Evolutionary conservation across 805 yeast genomes (phyloP).

Genomic region (Vanderwaltozyma polyspora): DNA sequence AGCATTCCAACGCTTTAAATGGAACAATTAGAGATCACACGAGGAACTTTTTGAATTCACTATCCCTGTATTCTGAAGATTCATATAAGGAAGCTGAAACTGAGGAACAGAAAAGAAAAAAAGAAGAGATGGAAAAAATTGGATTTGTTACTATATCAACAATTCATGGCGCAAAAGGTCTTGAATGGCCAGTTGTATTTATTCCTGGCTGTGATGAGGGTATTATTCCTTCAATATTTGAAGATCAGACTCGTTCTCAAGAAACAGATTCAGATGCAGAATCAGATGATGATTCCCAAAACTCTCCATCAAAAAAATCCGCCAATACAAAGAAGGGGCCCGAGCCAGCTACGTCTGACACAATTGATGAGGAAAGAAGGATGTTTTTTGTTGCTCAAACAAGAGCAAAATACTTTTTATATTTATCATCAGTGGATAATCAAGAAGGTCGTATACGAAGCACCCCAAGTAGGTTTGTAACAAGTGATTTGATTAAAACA

Average conservation of each 20-base stretch:
- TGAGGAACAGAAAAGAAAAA: slow-evolving; percentile 7
- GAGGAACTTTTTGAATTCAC: slow-evolving; percentile 28
- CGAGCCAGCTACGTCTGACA: slow-evolving; percentile 8
- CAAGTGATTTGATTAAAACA: slow-evolving; percentile 17
- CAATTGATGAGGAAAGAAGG: slow-evolving; percentile 66
- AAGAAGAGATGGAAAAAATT: slow-evolving; percentile 12
- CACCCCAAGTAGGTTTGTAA: slow-evolving; percentile 24
- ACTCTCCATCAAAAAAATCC: slow-evolving; percentile 5
- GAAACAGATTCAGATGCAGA: slow-evolving; percentile 10
- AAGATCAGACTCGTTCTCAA: slow-evolving; percentile 15
- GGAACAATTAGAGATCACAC: slow-evolving; percentile 7
- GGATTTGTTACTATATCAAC: slow-evolving; percentile 55
- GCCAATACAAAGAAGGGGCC: slow-evolving; percentile 4
- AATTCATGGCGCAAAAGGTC: slow-evolving; percentile 85
- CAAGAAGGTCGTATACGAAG: slow-evolving; percentile 15
- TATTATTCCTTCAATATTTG: slow-evolving; percentile 46
- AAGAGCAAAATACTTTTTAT: slow-evolving; percentile 55
- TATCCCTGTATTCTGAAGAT: slow-evolving; percentile 24
- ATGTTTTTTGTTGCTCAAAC: slow-evolving; percentile 84
- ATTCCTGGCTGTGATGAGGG: slow-evolving; percentile 64
- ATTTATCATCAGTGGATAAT: slow-evolving; percentile 27
- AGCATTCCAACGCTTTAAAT: neutral
- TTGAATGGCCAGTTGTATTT: slow-evolving; percentile 92
- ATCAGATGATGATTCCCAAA: slow-evolving; percentile 8
- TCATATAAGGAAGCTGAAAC: slow-evolving; percentile 4